A percentile compares a stretch with the other conserved stretches of the same genome.
phyloP scores from a whole-genome alignment of 768 basidiomycete genomes.

The Lactarius vividus region DNA sequence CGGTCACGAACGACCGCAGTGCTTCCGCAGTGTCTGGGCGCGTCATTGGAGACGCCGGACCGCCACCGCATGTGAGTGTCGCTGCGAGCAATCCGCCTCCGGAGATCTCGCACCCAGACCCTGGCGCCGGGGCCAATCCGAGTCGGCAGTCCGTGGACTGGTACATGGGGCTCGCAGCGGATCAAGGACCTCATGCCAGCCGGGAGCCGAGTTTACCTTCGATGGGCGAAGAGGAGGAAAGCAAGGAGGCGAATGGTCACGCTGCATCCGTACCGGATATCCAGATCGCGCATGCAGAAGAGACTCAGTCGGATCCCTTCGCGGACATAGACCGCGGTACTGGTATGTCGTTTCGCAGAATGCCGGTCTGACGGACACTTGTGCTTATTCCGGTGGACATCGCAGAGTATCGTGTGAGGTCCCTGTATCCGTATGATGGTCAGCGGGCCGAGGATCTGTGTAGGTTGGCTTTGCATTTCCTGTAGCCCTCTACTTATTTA shows the following conservation, averaged over 20 bases:
- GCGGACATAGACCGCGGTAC: conserved; percentile 68
- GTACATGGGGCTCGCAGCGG: conserved; percentile 84
- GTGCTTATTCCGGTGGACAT: conserved; percentile 17
- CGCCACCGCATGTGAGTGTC: conserved; percentile 65
- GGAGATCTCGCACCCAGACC: conserved; percentile 42
- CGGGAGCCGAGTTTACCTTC: conserved; percentile 44
- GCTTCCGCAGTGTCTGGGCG: conserved; percentile 64
- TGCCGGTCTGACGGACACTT: not conserved
- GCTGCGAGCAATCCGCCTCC: conserved; percentile 45
- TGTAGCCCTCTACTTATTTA: conserved; percentile 19
- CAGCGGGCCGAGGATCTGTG: conserved; percentile 88
- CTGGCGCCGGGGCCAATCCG: conserved; percentile 20
- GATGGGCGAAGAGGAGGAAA: conserved; percentile 63
- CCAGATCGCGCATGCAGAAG: conserved; percentile 47
- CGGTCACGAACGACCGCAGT: conserved; percentile 83
- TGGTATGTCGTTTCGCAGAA: conserved; percentile 41
- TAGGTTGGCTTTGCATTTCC: conserved; percentile 40
- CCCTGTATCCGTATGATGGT: conserved; percentile 82
- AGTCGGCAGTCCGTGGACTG: conserved; percentile 80
- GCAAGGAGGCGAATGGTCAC: conserved; percentile 34
- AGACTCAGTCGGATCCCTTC: conserved; percentile 47
- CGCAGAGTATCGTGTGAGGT: conserved; percentile 69
- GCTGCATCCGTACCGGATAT: conserved; percentile 51
- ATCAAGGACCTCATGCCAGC: conserved; percentile 43
- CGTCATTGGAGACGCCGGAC: conserved; percentile 72